Evolutionary conservation across 2,329 filamentous ascomycete genomes (phyloP), one percentile per base, ranked within the genome.

Genomic region (Arthroderma sp.): DNA sequence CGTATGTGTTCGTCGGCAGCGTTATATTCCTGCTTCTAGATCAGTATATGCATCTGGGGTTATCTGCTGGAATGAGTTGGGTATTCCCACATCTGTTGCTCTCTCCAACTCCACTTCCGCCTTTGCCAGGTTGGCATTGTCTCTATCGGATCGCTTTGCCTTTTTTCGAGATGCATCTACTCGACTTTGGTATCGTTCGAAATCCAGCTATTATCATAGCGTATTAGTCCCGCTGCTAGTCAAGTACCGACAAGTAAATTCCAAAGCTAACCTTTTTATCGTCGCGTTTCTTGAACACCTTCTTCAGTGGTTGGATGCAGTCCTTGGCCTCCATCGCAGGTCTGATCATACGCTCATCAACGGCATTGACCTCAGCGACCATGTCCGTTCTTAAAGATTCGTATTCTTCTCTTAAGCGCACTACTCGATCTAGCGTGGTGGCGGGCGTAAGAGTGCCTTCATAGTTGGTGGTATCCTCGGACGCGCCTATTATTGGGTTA

Each of bases 231-330:
- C 29, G 29, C 27, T 15, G 7, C 28, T 22, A 9, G n/a, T 28
- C 3, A n/a, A 29, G 27, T 28, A 6, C 15, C 38, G 4, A 6
- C 22, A 10, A 31, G 9, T 32, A 8, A n/a, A 11, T 34, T 4
- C 34, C 31, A 44, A 38, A 5, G 36, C 57, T 6, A 48, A 74
- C 73, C 66, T 86, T 81, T 64, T 80, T 84, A 55, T 88, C 83
- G 58, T 91, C 84, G 39, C 86, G 72, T 62, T 86, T 87, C 66
- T 89, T 91, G 57, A 93, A 85, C 1, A 80, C 81, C 66, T 87
- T 91, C 56, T 83, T 80, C 59, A 91, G 71, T 2, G 82, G 79
- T 51, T 80, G 76, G 48, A 89, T 71, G 44, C 68, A 75, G 43
- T 81, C 77, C 55, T 78, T 82, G 5, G 82, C 82, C 43, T 82